Percentiles rank a stretch among this genome's conserved stretches.
Evolutionary conservation across 2,329 filamentous ascomycete genomes (phyloP).

Genomic region (Metarhizium rileyi): DNA sequence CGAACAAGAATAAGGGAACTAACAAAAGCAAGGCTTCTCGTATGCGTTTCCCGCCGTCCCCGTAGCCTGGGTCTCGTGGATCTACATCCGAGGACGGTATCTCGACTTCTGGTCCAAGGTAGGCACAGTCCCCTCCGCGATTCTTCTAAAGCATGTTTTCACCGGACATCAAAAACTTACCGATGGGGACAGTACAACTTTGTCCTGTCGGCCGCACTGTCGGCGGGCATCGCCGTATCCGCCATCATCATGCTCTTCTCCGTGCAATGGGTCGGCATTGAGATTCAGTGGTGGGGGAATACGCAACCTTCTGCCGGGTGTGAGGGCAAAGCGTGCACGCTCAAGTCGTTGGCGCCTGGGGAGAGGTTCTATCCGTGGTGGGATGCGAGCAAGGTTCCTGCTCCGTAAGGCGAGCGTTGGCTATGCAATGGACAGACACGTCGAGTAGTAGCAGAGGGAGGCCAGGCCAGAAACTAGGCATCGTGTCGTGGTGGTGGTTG

Average conservation of each 20-base stretch:
- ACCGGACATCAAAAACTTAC: neutral
- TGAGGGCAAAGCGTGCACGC: slow-evolving; percentile 14
- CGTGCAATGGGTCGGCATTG: slow-evolving; percentile 27
- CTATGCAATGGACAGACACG: neutral
- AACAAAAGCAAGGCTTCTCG: slow-evolving; percentile 17
- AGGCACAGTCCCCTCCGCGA: neutral
- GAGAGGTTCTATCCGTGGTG: slow-evolving; percentile 21
- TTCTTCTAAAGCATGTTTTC: neutral
- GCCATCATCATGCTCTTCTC: slow-evolving; percentile 39
- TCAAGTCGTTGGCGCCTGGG: slow-evolving; percentile 14
- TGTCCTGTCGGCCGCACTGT: slow-evolving; percentile 36
- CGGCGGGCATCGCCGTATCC: slow-evolving; percentile 33
- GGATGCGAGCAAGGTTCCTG: slow-evolving; percentile 12
- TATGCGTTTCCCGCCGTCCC: slow-evolving; percentile 38
- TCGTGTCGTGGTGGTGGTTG: too few species aligned
- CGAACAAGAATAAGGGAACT: neutral
- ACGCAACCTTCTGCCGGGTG: slow-evolving; percentile 14
- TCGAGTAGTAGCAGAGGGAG: too few species aligned
- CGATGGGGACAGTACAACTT: slow-evolving; percentile 33
- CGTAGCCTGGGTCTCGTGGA: slow-evolving; percentile 37
- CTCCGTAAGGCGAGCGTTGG: slow-evolving; percentile 7
- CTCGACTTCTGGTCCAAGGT: slow-evolving; percentile 36
- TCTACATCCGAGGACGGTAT: slow-evolving; percentile 34
- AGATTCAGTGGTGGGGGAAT: slow-evolving; percentile 38
- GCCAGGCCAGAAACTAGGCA: too few species aligned